These are phyloP conservation scores for Geoglossum glabrum DNA, from an alignment of 495 filamentous ascomycete species.

Conservation along the genomic window DNA sequence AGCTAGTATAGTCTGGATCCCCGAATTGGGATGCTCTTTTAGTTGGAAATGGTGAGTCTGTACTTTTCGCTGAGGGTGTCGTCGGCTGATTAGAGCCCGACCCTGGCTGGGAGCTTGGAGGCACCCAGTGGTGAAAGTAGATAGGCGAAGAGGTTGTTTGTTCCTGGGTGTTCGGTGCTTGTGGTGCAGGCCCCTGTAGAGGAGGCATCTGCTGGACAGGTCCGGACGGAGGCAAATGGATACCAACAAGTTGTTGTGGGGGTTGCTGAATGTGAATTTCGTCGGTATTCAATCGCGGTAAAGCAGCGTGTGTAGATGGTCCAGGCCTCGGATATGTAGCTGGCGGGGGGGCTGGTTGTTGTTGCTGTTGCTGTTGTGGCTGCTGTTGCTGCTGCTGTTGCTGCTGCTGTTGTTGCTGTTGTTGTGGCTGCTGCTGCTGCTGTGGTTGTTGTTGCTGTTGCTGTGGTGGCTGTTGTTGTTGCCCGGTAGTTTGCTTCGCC, in stretches of 20 bases:
- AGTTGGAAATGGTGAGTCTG: constrained; percentile 29
- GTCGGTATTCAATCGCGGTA: constrained; percentile 34
- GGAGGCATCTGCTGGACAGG: constrained; percentile 12
- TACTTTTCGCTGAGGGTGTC: constrained; percentile 39
- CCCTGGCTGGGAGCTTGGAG: constrained; percentile 25
- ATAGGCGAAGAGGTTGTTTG: constrained; percentile 42
- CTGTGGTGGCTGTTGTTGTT: neutral
- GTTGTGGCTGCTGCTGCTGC: constrained; percentile 9
- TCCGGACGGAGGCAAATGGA: constrained; percentile 11
- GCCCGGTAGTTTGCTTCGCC: neutral
- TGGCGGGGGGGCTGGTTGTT: constrained; percentile 12
- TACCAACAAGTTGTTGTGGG: constrained; percentile 16
- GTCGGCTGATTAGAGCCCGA: constrained; percentile 34
- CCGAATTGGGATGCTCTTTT: neutral
- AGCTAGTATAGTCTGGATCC: constrained; percentile 29
- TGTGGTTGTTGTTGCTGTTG: neutral
- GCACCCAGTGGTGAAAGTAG: constrained; percentile 86
- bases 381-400: constrained; percentile 9
- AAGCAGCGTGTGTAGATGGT: constrained; percentile 19
- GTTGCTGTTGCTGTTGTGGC: constrained; percentile 5
- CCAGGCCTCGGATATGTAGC: constrained; percentile 16
- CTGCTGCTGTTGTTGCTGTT: constrained; percentile 4
- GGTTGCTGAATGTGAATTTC: constrained; percentile 36
- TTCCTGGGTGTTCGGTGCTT: constrained; percentile 25
- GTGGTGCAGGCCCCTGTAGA: constrained; percentile 17